Evolutionary conservation across 1,284 basidiomycete genomes (phyloP), one percentile per base, ranked within the genome.

Genomic region (Mycosarcoma maydis): DNA sequence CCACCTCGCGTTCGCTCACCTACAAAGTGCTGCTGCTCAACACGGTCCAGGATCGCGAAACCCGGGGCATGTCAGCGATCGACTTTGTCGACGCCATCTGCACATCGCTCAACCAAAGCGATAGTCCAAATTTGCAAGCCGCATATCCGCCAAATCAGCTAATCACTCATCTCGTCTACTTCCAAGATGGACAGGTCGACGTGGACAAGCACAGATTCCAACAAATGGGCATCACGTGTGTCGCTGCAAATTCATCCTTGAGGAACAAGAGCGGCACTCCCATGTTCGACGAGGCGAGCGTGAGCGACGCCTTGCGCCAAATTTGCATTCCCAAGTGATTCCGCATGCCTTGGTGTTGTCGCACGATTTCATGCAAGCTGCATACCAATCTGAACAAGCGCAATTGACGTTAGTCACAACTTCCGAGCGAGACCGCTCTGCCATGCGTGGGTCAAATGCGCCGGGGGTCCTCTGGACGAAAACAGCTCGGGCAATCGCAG

Each of bases 21-120:
- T 90, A 89, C 33, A 98, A 97, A 81, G 86, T 97, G 13, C 83
- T 98, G 26, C 85, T 98, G 1, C 83, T 98, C 53, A 98, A 98
- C 80, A 86, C 88, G 14, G 86, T 86, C 60, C 94, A 94, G 72
- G 95, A 98, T 80, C 86, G 95, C 56, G 95, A 98, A 82, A 97
- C 94, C 0, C 86, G 87, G 9, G 90, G 88, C 1, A 95, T 95
- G 82, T 87, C 86, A 2, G 94, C 92, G 0, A 84, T 87, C 13
- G 92, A 96, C 81, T 96, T 95, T 78, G 87, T 96, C 65, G 84
- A 89, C 33, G 87, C 90, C 2, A 90, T 95, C 57, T 85, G 85
- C 4, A 83, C 85, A 29, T 90, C 89, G 17, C 84, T 95, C 26
- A 92, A 92, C 75, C 84, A 53, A 10, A 38, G 33, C 38, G 59